Evolutionary conservation across 441 rosid genomes (phyloP).

Genomic region (Aquilaria agallochum): DNA sequence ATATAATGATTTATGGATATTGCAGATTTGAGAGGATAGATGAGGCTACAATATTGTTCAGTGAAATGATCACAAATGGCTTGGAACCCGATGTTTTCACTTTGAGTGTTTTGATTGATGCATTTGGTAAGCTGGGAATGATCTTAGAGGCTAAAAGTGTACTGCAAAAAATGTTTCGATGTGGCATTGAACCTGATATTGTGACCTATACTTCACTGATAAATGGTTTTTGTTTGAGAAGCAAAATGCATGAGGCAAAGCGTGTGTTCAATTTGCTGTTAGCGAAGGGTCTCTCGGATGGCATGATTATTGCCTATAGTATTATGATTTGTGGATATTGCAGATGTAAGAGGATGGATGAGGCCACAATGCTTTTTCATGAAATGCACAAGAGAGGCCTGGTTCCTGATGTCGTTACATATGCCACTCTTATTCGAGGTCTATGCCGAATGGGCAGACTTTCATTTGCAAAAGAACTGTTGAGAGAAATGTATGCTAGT

Average conservation of each 20-base stretch:
- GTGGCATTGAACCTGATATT: slow-evolving; percentile 17
- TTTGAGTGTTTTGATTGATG: slow-evolving; percentile 24
- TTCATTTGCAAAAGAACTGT: slow-evolving; percentile 21
- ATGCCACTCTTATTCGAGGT: slow-evolving; percentile 22
- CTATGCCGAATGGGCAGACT: slow-evolving; percentile 19
- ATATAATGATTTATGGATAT: slow-evolving; percentile 22
- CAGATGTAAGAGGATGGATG: slow-evolving; percentile 24
- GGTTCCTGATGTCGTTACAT: slow-evolving; percentile 23
- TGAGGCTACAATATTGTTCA: slow-evolving; percentile 22
- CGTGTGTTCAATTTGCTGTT: slow-evolving; percentile 18
- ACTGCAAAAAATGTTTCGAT: slow-evolving; percentile 21
- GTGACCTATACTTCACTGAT: slow-evolving; percentile 25
- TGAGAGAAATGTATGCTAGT: slow-evolving; percentile 14
- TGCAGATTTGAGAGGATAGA: slow-evolving; percentile 23
- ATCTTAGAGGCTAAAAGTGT: slow-evolving; percentile 20
- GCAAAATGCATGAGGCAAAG: slow-evolving; percentile 24
- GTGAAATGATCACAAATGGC: slow-evolving; percentile 21
- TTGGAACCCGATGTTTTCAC: slow-evolving; percentile 22
- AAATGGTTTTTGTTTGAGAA: slow-evolving; percentile 26
- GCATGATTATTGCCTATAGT: slow-evolving; percentile 19
- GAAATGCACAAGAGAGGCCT: slow-evolving; percentile 25
- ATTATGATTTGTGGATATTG: slow-evolving; percentile 31
- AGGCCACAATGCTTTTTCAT: slow-evolving; percentile 24
- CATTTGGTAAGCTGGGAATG: slow-evolving; percentile 24
- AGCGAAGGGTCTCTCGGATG: slow-evolving; percentile 19